phyloP scores from a whole-genome alignment of 139 green algal genomes.

The Coelastrella sp. region DNA sequence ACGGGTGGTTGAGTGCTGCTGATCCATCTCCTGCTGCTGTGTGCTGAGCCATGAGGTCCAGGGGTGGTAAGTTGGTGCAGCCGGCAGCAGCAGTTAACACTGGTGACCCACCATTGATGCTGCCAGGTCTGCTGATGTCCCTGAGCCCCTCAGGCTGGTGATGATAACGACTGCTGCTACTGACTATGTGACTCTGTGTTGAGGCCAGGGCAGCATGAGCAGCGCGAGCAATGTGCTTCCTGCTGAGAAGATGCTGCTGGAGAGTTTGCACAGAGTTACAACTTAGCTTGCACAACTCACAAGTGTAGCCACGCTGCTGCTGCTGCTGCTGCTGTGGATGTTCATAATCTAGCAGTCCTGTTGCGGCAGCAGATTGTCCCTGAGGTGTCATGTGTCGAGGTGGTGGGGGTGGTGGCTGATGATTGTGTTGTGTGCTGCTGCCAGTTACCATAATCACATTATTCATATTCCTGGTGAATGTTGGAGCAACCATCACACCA shows the following conservation, averaged over 20 bases:
- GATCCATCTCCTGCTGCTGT: not conserved
- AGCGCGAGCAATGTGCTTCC: constrained; percentile 56
- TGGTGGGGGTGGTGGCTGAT: not conserved
- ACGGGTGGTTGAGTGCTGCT: not conserved
- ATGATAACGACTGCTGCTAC: not conserved
- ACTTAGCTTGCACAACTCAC: constrained; percentile 58
- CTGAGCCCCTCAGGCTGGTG: constrained; percentile 31
- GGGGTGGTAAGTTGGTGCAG: not conserved
- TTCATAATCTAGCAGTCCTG: constrained; percentile 23
- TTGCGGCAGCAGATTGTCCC: not conserved
- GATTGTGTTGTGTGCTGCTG: too few relatives aligned
- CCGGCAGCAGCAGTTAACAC: not conserved
- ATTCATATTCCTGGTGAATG: too few relatives aligned
- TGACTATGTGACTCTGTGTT: not conserved
- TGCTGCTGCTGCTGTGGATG: constrained; percentile 22
- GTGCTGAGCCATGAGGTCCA: not conserved
- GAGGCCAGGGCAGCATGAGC: constrained; percentile 41
- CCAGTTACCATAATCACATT: too few relatives aligned
- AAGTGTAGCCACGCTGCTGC: constrained; percentile 44
- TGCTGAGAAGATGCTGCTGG: constrained; percentile 65
- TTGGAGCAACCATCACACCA: too few relatives aligned
- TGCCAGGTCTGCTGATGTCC: constrained; percentile 27
- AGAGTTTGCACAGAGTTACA: constrained; percentile 62
- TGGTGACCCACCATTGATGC: not conserved
- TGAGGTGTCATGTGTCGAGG: not conserved